Percentiles rank a stretch among this genome's conserved stretches.
phyloP scores from a whole-genome alignment of 371 early-diverging fungal species.

The Saksenaea oblongispora region DNA sequence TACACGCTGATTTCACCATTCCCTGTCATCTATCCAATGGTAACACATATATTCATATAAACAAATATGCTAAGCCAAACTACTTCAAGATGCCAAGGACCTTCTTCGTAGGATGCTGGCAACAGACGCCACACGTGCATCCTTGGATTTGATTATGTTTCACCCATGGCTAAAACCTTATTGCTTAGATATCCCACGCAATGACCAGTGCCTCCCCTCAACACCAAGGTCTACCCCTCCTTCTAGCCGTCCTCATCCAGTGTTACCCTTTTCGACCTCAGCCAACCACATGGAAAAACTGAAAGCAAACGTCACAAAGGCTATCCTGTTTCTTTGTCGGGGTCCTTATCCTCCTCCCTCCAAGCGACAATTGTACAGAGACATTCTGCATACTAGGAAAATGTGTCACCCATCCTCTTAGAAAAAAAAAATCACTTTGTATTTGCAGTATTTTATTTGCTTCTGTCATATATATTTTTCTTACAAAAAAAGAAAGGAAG shows the following conservation, averaged over 20 bases:
- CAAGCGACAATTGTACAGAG: conserved; percentile 25
- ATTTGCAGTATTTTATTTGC: neutral
- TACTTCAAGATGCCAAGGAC: conserved; percentile 40
- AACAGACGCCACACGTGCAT: conserved; percentile 36
- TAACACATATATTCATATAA: conserved; percentile 8
- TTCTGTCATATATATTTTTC: neutral
- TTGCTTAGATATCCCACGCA: conserved; percentile 9
- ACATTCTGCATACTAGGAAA: conserved; percentile 1
- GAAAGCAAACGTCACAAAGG: neutral
- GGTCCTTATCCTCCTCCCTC: conserved; percentile 42
- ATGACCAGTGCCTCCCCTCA: neutral
- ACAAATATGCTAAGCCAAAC: neutral
- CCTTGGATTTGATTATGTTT: conserved; percentile 42
- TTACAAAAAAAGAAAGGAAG: too few species aligned
- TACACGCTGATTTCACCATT: conserved; percentile 35
- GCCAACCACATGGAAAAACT: neutral
- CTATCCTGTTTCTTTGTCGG: neutral
- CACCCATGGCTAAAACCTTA: conserved; percentile 43
- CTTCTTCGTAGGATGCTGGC: conserved; percentile 42
- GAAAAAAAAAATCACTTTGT: neutral
- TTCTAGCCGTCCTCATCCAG: neutral
- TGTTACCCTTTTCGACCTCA: neutral
- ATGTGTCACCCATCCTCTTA: neutral
- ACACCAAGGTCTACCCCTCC: neutral
- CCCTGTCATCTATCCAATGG: conserved; percentile 41